Conservation (phyloP, 352 stramenopile genomes). For the Globisporangium paddicum region DNA sequence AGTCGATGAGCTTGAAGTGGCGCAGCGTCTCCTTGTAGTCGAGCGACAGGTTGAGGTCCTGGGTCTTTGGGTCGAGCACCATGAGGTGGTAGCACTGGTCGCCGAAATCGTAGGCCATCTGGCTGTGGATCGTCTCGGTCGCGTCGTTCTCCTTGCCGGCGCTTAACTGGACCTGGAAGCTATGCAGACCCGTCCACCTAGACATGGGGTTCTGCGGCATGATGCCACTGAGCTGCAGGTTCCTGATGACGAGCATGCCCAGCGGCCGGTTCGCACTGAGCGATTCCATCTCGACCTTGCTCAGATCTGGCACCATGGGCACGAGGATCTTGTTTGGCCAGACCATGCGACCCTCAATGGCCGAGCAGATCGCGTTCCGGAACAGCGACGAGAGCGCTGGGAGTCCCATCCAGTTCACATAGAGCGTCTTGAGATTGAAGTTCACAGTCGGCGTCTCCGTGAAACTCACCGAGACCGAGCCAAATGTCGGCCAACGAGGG, state of each 20-base stretch:
- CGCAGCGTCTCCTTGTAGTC: constrained; percentile 36
- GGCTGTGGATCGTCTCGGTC: constrained; percentile 23
- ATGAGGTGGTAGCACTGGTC: constrained; percentile 25
- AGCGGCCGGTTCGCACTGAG: constrained; percentile 32
- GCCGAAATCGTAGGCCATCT: constrained; percentile 22
- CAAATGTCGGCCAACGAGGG: constrained; percentile 38
- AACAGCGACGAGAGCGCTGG: constrained; percentile 38
- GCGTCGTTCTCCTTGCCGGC: constrained; percentile 24
- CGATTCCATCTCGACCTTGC: constrained; percentile 40
- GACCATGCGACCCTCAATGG: constrained; percentile 28
- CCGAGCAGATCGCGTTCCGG: constrained; percentile 28
- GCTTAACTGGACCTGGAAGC: constrained; percentile 27
- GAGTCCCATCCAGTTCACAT: constrained; percentile 41
- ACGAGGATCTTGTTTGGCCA: constrained; percentile 46
- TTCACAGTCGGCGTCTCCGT: constrained; percentile 40
- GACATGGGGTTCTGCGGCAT: constrained; percentile 22
- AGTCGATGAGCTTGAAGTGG: constrained; percentile 26
- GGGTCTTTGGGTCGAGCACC: constrained; percentile 35
- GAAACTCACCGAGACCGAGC: constrained; percentile 34
- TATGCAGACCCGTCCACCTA: constrained; percentile 27
- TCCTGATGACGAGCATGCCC: constrained; percentile 33
- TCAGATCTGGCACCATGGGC: constrained; percentile 38
- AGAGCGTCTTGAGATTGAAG: constrained; percentile 37
- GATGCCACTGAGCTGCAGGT: constrained; percentile 26
- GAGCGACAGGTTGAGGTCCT: constrained; percentile 33